phyloP scores from a whole-genome alignment of 768 basidiomycete species.

The Pleurotus pulmonarius region DNA sequence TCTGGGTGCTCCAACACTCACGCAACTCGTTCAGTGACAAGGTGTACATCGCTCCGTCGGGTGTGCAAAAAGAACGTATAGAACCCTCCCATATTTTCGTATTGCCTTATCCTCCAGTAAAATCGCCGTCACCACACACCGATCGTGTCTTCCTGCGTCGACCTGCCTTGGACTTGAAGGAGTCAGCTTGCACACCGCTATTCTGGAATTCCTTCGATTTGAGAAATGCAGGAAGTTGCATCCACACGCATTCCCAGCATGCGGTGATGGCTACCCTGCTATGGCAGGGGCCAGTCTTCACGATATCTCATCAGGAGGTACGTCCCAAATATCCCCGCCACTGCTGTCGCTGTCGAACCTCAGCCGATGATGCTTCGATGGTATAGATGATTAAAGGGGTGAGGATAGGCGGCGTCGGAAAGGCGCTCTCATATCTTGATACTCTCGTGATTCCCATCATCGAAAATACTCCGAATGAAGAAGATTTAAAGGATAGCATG shows the following conservation, averaged over 20 bases:
- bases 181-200: slow-evolving; percentile 84
- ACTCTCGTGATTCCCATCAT: slow-evolving; percentile 86
- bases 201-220: slow-evolving; percentile 92
- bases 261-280: slow-evolving; percentile 86
- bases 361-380: background rate
- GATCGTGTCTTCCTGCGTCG: slow-evolving; percentile 78
- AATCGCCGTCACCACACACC: slow-evolving; percentile 51
- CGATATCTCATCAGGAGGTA: slow-evolving; percentile 76
- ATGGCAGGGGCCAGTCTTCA: slow-evolving; percentile 67
- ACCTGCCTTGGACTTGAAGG: slow-evolving; percentile 68
- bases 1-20: background rate
- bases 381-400: slow-evolving; percentile 89
- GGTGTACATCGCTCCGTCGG: slow-evolving; percentile 85
- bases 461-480: slow-evolving; percentile 87
- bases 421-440: slow-evolving; percentile 79
- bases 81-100: slow-evolving; percentile 84
- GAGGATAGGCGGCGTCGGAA: slow-evolving; percentile 69
- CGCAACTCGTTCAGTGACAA: slow-evolving; percentile 46
- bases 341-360: background rate
- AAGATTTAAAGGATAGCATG: slow-evolving; percentile 88
- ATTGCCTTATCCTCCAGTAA: slow-evolving; percentile 67
- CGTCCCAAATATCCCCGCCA: background rate
- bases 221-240: slow-evolving; percentile 77
- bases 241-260: slow-evolving; percentile 89
- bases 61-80: slow-evolving; percentile 90